Evolutionary conservation across 768 basidiomycete genomes (phyloP).

Genomic region (Suillus variegatus): DNA sequence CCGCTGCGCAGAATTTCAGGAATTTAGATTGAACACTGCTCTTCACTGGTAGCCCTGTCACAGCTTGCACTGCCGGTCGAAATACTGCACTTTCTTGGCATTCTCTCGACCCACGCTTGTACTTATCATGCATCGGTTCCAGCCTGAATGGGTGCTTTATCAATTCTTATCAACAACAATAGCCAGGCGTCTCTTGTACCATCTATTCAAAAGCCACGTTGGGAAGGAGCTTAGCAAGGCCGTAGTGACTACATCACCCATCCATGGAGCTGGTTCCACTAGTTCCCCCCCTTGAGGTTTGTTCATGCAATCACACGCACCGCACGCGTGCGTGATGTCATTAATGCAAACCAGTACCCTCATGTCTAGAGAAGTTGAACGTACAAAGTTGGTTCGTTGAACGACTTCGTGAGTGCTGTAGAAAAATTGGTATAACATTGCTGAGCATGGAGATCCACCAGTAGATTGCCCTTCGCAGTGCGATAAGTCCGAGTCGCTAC

Average conservation of each 20-base stretch:
- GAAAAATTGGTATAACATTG: neutral
- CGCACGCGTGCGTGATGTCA: neutral
- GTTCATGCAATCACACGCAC: neutral
- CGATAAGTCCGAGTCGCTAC: neutral
- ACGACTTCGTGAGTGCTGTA: conserved; percentile 3
- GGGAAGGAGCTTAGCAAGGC: neutral
- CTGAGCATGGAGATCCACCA: neutral
- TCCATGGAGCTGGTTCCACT: neutral
- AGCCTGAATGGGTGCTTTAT: neutral
- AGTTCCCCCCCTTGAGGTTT: neutral
- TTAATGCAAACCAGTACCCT: conserved; percentile 1
- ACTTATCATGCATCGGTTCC: neutral
- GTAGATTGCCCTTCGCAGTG: neutral
- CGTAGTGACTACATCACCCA: neutral
- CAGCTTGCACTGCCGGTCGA: conserved; percentile 3
- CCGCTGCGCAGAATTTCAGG: neutral
- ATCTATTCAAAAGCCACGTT: neutral
- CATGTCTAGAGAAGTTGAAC: neutral
- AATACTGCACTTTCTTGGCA: neutral
- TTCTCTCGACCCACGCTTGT: neutral
- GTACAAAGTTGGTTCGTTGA: neutral
- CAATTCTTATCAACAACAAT: neutral
- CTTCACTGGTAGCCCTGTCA: neutral
- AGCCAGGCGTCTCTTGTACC: neutral
- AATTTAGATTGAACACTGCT: neutral